Percentiles rank a stretch among this genome's conserved stretches.
phyloP scores from a whole-genome alignment of 2,329 filamentous ascomycete genomes.

The Colletotrichum sansevieriae region DNA sequence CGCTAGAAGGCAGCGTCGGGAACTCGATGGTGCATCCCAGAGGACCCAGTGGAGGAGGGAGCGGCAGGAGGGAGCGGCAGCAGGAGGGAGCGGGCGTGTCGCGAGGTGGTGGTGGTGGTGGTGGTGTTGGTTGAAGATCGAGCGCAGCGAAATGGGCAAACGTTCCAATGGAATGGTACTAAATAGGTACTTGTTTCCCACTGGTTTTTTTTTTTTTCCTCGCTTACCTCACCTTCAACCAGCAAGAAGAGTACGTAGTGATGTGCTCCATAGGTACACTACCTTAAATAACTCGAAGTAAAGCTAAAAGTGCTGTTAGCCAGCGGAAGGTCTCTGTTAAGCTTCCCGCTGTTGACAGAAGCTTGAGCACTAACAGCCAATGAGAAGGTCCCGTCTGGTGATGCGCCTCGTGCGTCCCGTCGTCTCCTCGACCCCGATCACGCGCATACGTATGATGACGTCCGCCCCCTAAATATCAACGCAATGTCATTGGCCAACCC shows the following conservation, averaged over 20 bases:
- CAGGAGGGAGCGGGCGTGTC: neutral
- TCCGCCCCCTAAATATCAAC: neutral
- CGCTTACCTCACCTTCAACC: neutral
- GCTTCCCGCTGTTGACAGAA: constrained; percentile 16
- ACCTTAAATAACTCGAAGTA: too few relatives aligned
- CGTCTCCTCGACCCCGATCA: constrained; percentile 15
- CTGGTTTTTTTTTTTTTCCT: neutral
- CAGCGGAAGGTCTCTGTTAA: constrained; percentile 27
- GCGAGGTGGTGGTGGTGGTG: constrained; percentile 15
- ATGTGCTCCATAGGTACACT: constrained; percentile 8
- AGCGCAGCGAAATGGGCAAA: neutral
- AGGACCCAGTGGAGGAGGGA: neutral
- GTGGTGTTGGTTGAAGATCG: neutral
- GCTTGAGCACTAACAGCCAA: constrained; percentile 27
- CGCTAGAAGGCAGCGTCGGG: neutral
- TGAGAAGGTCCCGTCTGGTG: neutral
- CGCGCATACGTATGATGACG: constrained; percentile 33
- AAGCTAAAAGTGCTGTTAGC: constrained; percentile 1
- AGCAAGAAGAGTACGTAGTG: too few relatives aligned
- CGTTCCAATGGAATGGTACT: neutral
- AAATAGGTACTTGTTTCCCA: constrained; percentile 3
- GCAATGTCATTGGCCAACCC: constrained; percentile 18
- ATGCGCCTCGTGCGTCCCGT: neutral
- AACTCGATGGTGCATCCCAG: constrained; percentile 3
- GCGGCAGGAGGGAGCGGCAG: too few relatives aligned